Base-by-base conservation (phyloP, 106 monocot genomes). In the Dioscorea alata region DNA sequence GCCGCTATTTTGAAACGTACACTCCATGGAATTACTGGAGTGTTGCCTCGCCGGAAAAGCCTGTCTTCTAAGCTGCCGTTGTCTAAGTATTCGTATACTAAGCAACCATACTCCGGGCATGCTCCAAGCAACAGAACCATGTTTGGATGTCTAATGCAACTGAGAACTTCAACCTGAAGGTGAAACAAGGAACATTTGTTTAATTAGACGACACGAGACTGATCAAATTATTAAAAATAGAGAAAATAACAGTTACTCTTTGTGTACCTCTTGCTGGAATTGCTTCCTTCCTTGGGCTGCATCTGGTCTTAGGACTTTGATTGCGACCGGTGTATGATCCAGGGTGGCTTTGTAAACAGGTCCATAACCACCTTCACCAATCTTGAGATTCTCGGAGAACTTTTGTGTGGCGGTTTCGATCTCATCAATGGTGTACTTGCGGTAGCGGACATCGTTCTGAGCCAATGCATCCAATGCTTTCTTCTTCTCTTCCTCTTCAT, bases 71-170 rank as follows among this genome's bases (percentile, higher is more conserved):
- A 57, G 77, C 93, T 93, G 6, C 93, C 93, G 48, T 78, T 71
- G 67, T 93, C 93, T 89, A 93, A 88, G 78, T 81, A 81, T 69
- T 92, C 92, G 32, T 92, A 92, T 2, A 92, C 85, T 21, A 88
- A 58, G 68, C 88, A 89, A 34, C 93, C 93, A 12, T 89, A 89
- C 70, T 93, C 92, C 4, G 92, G 85, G 59, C 92, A 88, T 2
- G 88, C 92, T 17, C 88, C 92, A 1, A 93, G 88, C 6, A 89
- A 76, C 23, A 89, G 62, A 4, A 93, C 93, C 94, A 94, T 88
- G 78, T 91, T 85, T 32, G 92, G 92, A 72, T 88, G 92, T 19
- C 92, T 52, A 34, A 92, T 88, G 78, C 92, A 85, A 75, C 88
- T 80, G 56, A 92, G 64, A 1, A 92, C 63, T 32, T 63, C 63